Percentiles rank a stretch among this genome's conserved stretches.
Evolutionary conservation across 2,329 filamentous ascomycete genomes (phyloP).

Genomic region (Coniosporium tulheliwenetii): DNA sequence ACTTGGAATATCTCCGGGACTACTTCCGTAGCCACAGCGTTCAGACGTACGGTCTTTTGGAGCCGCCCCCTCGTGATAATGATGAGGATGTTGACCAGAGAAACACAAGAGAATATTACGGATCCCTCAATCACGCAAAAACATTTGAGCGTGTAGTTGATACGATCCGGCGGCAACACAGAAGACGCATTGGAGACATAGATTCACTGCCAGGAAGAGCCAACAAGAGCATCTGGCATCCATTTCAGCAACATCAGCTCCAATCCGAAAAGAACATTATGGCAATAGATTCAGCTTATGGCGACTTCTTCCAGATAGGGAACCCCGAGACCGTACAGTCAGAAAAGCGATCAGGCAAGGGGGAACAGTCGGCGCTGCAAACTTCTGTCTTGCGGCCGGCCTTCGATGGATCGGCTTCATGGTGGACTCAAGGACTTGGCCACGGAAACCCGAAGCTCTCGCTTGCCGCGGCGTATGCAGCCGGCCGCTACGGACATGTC

Average conservation of each 20-base stretch:
- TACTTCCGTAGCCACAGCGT: constrained; percentile 51
- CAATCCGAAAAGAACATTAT: constrained; percentile 48
- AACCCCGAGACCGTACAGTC: constrained; percentile 4
- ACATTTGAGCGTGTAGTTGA: constrained; percentile 22
- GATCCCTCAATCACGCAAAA: constrained; percentile 17
- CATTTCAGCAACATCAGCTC: constrained; percentile 66
- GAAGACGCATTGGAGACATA: constrained; percentile 39
- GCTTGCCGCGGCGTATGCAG: constrained; percentile 63
- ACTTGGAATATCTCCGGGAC: constrained; percentile 48
- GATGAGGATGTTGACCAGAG: constrained; percentile 33
- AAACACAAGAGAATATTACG: constrained; percentile 50
- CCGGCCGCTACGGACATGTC: constrained; percentile 72
- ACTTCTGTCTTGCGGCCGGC: constrained; percentile 41
- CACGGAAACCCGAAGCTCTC: constrained; percentile 60
- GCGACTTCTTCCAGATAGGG: constrained; percentile 59
- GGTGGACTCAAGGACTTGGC: constrained; percentile 83
- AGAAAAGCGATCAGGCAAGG: constrained; percentile 7
- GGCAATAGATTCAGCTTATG: constrained; percentile 65
- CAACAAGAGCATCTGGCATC: constrained; percentile 61
- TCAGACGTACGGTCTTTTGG: constrained; percentile 37
- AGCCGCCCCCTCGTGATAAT: constrained; percentile 37
- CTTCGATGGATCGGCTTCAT: constrained; percentile 74
- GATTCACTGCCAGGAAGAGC: constrained; percentile 47
- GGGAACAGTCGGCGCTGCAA: constrained; percentile 5
- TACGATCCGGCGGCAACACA: constrained; percentile 35